Percentiles rank a stretch among this genome's conserved stretches.
These are phyloP conservation scores for Lachnellula occidentalis DNA, from an alignment of 2,329 filamentous ascomycete genomes.

Conservation along the genomic window DNA sequence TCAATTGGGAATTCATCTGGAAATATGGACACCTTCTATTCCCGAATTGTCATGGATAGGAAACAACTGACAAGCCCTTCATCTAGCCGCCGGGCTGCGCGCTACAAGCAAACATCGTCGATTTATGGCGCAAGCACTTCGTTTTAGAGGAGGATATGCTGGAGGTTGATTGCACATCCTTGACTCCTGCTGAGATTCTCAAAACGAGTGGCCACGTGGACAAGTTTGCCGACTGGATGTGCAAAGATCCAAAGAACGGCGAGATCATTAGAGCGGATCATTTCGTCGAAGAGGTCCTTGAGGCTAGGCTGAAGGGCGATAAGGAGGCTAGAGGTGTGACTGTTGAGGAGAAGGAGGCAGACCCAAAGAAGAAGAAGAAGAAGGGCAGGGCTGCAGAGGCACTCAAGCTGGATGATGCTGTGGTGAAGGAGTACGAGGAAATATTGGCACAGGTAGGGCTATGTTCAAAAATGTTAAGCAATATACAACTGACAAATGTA, in stretches of 20 bases:
- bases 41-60: too few species aligned
- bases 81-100: conserved; percentile 53
- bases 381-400: conserved; percentile 71
- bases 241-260: conserved; percentile 95
- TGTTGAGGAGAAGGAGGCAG: conserved; percentile 69
- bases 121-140: conserved; percentile 70
- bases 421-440: conserved; percentile 87
- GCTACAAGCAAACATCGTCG: conserved; percentile 64
- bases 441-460: conserved; percentile 62
- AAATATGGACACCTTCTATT: too few species aligned
- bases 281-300: conserved; percentile 90
- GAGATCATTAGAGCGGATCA: conserved; percentile 96
- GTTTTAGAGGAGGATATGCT: conserved; percentile 71
- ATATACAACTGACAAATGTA: conserved; percentile 25
- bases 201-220: conserved; percentile 97
- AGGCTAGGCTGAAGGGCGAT: conserved; percentile 80
- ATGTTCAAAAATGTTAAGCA: background rate
- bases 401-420: conserved; percentile 79
- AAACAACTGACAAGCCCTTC: background rate
- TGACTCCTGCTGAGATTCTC: conserved; percentile 89
- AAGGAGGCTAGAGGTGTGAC: conserved; percentile 86
- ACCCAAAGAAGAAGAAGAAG: conserved; percentile 76
- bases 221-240: conserved; percentile 96
- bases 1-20: too few species aligned
- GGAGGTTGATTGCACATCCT: conserved; percentile 76